Percentiles rank a stretch among this genome's conserved stretches.
These are phyloP conservation scores for Tulasnella sp. DNA, from an alignment of 768 basidiomycete genomes.

Conservation along the genomic window DNA sequence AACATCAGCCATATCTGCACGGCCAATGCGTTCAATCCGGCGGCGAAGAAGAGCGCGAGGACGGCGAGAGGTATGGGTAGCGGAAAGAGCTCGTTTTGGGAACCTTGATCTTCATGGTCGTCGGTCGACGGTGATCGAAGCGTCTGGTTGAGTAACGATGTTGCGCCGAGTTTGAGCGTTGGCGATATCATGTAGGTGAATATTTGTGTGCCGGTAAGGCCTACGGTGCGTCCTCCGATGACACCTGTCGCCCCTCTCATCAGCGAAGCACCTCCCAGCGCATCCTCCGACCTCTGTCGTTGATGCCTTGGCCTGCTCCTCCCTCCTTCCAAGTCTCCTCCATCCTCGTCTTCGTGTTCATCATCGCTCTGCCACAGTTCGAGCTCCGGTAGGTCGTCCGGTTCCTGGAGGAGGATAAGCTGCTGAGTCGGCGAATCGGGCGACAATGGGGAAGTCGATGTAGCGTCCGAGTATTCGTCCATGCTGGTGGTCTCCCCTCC, in stretches of 20 bases:
- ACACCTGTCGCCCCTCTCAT: slow-evolving; percentile 4
- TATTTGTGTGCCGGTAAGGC: slow-evolving; percentile 8
- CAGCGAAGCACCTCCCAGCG: background rate
- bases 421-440: slow-evolving; percentile 24
- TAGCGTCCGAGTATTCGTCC: background rate
- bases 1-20: slow-evolving; percentile 27
- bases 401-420: slow-evolving; percentile 22
- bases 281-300: slow-evolving; percentile 1
- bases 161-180: slow-evolving; percentile 25
- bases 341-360: background rate
- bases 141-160: background rate
- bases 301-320: background rate
- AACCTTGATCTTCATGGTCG: background rate
- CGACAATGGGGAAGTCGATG: slow-evolving; percentile 2
- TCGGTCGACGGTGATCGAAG: background rate
- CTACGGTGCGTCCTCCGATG: background rate
- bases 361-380: slow-evolving; percentile 30
- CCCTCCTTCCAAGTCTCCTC: background rate
- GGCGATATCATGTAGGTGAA: slow-evolving; percentile 19
- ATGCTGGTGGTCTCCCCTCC: slow-evolving; percentile 5
- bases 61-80: slow-evolving; percentile 24
- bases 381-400: slow-evolving; percentile 25
- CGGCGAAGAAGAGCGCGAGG: slow-evolving; percentile 20
- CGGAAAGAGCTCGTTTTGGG: slow-evolving; percentile 11
- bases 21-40: slow-evolving; percentile 22